A percentile compares a stretch with the other conserved stretches of the same genome.
phyloP scores from a whole-genome alignment of 305 asterid species.

The Fraxinus baroniana region DNA sequence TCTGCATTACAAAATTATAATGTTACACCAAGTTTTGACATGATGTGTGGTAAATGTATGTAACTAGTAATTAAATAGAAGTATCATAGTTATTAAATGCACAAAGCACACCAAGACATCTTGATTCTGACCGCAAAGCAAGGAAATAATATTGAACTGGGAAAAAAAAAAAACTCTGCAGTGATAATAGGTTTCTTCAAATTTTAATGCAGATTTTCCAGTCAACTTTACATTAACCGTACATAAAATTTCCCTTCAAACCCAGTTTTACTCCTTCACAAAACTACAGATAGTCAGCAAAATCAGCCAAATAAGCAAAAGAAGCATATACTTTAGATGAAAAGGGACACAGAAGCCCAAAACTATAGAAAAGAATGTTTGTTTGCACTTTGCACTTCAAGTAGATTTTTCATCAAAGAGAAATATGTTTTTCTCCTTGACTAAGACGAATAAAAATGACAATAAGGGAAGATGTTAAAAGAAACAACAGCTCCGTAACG shows the following conservation, averaged over 20 bases:
- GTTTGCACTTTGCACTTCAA: not conserved
- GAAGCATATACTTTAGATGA: not conserved
- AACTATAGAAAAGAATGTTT: not conserved
- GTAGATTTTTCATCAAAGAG: not conserved
- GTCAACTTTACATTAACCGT: not conserved
- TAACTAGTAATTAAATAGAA: not conserved
- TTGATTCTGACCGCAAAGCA: slow-evolving; percentile 1
- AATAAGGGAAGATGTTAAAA: not conserved
- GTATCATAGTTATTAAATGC: not conserved
- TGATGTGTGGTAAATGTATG: not conserved
- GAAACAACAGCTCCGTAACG: not conserved
- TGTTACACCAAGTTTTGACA: not conserved
- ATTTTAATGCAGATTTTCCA: not conserved
- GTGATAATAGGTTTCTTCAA: not conserved
- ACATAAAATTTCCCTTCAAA: not conserved
- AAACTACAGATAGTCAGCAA: not conserved
- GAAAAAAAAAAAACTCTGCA: not conserved
- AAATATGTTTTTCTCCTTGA: not conserved
- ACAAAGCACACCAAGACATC: not conserved
- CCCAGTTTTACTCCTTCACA: not conserved
- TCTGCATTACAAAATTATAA: not conserved
- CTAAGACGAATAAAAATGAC: not conserved
- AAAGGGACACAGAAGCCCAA: not conserved
- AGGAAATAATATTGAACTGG: not conserved
- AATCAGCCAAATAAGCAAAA: not conserved